phyloP scores from a whole-genome alignment of 331 rosid species.

The Quercus lobata region DNA sequence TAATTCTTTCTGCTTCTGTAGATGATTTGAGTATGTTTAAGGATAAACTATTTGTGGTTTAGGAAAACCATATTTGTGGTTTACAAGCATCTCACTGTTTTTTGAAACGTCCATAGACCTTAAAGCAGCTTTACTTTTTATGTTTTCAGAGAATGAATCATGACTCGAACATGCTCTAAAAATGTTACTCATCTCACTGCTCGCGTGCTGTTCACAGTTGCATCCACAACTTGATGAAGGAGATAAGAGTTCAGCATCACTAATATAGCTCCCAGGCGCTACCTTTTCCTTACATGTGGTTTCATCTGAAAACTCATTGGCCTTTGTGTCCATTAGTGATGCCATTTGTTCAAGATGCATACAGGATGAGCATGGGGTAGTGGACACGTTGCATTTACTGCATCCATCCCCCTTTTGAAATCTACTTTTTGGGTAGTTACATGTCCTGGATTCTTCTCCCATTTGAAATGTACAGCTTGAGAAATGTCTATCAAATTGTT shows the following conservation, averaged over 20 bases:
- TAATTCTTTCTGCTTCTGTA: not conserved
- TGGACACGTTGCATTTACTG: not conserved
- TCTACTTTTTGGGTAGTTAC: not conserved
- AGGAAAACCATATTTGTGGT: not conserved
- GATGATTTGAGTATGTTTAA: not conserved
- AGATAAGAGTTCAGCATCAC: conserved; percentile 1
- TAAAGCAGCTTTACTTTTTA: not conserved
- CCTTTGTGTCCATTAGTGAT: not conserved
- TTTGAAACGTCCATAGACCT: conserved; percentile 3
- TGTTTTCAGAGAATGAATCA: not conserved
- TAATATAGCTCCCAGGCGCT: not conserved
- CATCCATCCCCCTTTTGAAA: not conserved
- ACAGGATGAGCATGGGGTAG: not conserved
- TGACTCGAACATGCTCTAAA: not conserved
- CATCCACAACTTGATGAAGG: conserved; percentile 6
- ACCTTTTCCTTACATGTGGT: not conserved
- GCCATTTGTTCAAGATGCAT: conserved; percentile 14
- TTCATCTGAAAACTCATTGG: conserved; percentile 9
- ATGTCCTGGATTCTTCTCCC: conserved; percentile 10
- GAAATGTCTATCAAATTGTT: not conserved
- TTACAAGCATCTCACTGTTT: conserved; percentile 11
- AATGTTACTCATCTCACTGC: conserved; percentile 14
- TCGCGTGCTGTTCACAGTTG: not conserved
- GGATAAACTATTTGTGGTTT: not conserved
- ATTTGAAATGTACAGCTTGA: not conserved